These are phyloP conservation scores for Scytalidium lignicola DNA, from an alignment of 2,329 filamentous ascomycete species.

Conservation along the genomic window DNA sequence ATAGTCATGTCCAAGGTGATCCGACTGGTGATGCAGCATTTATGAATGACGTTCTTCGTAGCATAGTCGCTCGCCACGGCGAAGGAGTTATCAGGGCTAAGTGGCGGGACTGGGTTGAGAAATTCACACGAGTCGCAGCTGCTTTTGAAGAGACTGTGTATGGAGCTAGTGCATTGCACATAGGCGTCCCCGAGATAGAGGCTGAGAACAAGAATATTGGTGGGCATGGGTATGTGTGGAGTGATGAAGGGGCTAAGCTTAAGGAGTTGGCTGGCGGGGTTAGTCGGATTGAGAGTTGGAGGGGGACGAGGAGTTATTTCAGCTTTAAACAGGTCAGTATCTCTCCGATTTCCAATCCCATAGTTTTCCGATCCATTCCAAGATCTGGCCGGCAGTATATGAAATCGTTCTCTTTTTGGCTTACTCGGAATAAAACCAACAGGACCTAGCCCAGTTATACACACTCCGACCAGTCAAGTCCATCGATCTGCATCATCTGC, in stretches of 20 bases:
- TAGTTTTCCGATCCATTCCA: background rate
- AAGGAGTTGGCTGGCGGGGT: slow-evolving; percentile 89
- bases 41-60: slow-evolving; percentile 78
- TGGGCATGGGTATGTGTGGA: slow-evolving; percentile 94
- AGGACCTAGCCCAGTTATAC: slow-evolving; percentile 64
- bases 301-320: slow-evolving; percentile 92
- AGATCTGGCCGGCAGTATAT: background rate
- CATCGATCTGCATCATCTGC: slow-evolving; percentile 86
- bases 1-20: slow-evolving; percentile 42
- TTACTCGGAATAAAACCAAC: slow-evolving; percentile 25
- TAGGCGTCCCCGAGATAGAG: slow-evolving; percentile 70
- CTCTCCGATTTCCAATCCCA: slow-evolving; percentile 21
- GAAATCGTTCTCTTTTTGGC: slow-evolving; percentile 25
- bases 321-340: slow-evolving; percentile 75
- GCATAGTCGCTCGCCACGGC: slow-evolving; percentile 80
- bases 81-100: slow-evolving; percentile 87
- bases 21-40: slow-evolving; percentile 83
- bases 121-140: slow-evolving; percentile 86
- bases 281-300: slow-evolving; percentile 92
- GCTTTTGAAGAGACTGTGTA: slow-evolving; percentile 96
- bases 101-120: slow-evolving; percentile 91
- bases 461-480: slow-evolving; percentile 64
- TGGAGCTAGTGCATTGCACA: slow-evolving; percentile 82
- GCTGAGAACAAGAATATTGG: slow-evolving; percentile 48
- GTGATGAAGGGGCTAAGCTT: slow-evolving; percentile 72